Evolutionary conservation across 2,329 filamentous ascomycete species (phyloP).

Genomic region (Didymosphaeria variabile): DNA sequence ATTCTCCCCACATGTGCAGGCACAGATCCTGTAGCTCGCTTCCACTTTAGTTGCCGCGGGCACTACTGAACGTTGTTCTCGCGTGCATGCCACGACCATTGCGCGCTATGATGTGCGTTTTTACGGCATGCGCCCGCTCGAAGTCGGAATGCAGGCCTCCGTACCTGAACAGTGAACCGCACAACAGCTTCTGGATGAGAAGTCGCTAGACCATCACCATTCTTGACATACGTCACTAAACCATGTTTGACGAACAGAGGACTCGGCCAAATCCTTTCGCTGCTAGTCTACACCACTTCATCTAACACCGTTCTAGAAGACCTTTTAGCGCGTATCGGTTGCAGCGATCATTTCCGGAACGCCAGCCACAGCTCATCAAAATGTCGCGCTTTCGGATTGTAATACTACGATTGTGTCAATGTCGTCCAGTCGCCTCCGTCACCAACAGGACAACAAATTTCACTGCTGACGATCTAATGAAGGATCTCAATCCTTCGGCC

Average conservation of each 20-base stretch:
- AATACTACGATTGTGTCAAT: constrained; percentile 6
- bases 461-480: constrained; percentile 8
- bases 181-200: no score
- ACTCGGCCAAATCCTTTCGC: constrained; percentile 5
- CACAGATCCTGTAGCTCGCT: constrained; percentile 39
- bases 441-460: constrained; percentile 8
- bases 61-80: constrained; percentile 25
- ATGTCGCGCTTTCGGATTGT: constrained; percentile 26
- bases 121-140: constrained; percentile 10
- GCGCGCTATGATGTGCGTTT: constrained; percentile 27
- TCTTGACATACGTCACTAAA: background rate
- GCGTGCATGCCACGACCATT: constrained; percentile 31
- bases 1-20: constrained; percentile 42
- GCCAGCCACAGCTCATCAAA: constrained; percentile 18
- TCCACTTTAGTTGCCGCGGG: constrained; percentile 28
- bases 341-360: constrained; percentile 32
- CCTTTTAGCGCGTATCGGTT: constrained; percentile 37
- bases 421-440: background rate
- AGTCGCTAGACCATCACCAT: background rate
- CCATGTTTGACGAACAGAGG: background rate
- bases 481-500: background rate
- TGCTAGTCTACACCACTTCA: constrained; percentile 22
- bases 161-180: constrained; percentile 29
- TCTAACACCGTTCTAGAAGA: constrained; percentile 39
- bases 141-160: constrained; percentile 19